Percentiles rank a stretch among this genome's conserved stretches.
Evolutionary conservation across 2,329 filamentous ascomycete species (phyloP).

Genomic region (Dichotomopilus funicola): DNA sequence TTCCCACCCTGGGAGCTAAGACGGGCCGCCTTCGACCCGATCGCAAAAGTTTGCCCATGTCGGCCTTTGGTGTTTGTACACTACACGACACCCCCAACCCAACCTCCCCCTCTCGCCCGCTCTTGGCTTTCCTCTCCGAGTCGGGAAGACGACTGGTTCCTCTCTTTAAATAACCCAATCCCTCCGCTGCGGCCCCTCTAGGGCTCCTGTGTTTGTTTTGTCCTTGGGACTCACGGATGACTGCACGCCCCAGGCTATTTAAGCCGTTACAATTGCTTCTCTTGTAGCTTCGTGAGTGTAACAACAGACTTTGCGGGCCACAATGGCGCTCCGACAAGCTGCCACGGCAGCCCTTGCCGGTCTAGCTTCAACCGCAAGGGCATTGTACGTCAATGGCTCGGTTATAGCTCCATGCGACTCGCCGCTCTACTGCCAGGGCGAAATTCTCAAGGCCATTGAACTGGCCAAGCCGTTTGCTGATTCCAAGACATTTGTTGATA

Average conservation of each 20-base stretch:
- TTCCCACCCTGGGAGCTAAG: background rate
- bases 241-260: too few relatives aligned
- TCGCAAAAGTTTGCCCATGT: background rate
- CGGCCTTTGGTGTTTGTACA: background rate
- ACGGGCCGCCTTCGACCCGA: constrained; percentile 14
- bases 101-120: background rate
- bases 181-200: background rate
- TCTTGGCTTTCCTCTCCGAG: background rate
- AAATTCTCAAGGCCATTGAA: constrained; percentile 56
- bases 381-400: constrained; percentile 54
- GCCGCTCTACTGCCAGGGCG: constrained; percentile 60
- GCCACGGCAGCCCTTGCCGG: constrained; percentile 26
- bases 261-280: too few relatives aligned
- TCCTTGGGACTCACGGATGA: background rate
- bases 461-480: constrained; percentile 58
- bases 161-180: background rate
- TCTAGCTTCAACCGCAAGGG: constrained; percentile 29
- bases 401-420: constrained; percentile 60
- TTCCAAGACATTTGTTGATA: constrained; percentile 66
- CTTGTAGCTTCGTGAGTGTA: too few relatives aligned
- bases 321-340: constrained; percentile 11
- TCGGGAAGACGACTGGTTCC: background rate
- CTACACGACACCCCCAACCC: background rate
- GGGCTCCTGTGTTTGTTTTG: background rate
- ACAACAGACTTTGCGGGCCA: background rate